A percentile compares a stretch with the other conserved stretches of the same genome.
Conservation (phyloP, 2,329 filamentous ascomycete genomes). For the Beauveria sp. region DNA sequence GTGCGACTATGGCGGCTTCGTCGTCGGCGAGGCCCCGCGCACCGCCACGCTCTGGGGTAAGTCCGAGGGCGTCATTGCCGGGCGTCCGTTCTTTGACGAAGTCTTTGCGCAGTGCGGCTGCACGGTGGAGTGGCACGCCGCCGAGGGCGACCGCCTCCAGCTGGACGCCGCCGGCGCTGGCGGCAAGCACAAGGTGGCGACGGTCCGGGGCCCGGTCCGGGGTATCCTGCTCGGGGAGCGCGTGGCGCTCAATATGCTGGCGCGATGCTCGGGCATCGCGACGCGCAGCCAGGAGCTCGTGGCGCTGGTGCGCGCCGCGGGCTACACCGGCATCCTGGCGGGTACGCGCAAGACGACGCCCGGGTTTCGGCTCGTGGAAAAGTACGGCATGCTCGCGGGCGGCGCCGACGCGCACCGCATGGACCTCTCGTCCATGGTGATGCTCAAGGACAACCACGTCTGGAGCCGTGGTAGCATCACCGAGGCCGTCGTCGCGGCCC, state of each 20-base stretch:
- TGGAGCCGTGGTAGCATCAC: constrained; percentile 86
- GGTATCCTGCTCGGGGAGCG: constrained; percentile 81
- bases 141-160: constrained; percentile 62
- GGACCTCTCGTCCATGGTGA: constrained; percentile 90
- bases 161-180: constrained; percentile 40
- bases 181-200: constrained; percentile 59
- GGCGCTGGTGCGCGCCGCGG: constrained; percentile 49
- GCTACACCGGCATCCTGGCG: constrained; percentile 78
- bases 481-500: constrained; percentile 76
- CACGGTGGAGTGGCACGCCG: constrained; percentile 79
- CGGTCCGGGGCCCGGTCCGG: constrained; percentile 75
- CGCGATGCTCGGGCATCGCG: constrained; percentile 86
- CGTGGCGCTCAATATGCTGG: constrained; percentile 84
- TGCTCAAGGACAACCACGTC: constrained; percentile 99
- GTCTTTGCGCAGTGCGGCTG: constrained; percentile 86
- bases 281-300: constrained; percentile 55
- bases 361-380: constrained; percentile 90
- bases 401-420: constrained; percentile 88
- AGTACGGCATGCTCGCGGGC: constrained; percentile 94
- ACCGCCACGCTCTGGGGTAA: constrained; percentile 63
- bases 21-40: constrained; percentile 66
- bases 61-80: constrained; percentile 74
- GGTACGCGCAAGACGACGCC: constrained; percentile 96
- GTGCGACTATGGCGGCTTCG: constrained; percentile 95
- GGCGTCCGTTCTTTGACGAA: constrained; percentile 91